These are phyloP conservation scores for Metarhizium guizhouense DNA, from an alignment of 2,329 filamentous ascomycete species.

Conservation along the genomic window DNA sequence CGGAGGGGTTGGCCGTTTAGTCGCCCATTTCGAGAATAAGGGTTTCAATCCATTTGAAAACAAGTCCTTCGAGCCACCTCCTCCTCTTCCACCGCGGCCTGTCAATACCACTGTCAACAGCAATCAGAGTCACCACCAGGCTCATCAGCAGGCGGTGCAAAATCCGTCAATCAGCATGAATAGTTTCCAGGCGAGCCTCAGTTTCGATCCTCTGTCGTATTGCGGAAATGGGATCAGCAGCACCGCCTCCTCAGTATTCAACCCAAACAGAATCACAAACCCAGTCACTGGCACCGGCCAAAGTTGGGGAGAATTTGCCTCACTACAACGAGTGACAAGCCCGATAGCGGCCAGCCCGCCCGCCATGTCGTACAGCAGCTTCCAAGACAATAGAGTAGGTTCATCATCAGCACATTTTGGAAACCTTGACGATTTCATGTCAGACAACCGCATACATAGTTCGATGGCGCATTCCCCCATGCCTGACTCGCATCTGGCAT, in stretches of 20 bases:
- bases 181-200: conserved; percentile 7
- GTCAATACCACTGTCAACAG: conserved; percentile 15
- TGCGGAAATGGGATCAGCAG: conserved; percentile 4
- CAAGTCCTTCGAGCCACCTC: conserved; percentile 20
- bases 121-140: neutral
- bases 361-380: conserved; percentile 21
- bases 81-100: conserved; percentile 26
- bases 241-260: conserved; percentile 5
- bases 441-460: conserved; percentile 17
- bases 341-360: conserved; percentile 21
- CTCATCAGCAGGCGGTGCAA: conserved; percentile 9
- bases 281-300: conserved; percentile 23
- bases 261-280: conserved; percentile 21
- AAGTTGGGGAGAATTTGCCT: conserved; percentile 21
- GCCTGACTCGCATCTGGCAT: conserved; percentile 9
- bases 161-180: conserved; percentile 15
- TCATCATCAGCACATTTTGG: conserved; percentile 21
- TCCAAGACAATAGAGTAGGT: conserved; percentile 20
- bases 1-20: conserved; percentile 24
- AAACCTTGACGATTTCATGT: conserved; percentile 25
- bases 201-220: conserved; percentile 6
- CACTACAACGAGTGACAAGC: conserved; percentile 21
- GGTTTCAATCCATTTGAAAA: conserved; percentile 24
- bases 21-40: conserved; percentile 33
- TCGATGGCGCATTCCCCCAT: conserved; percentile 16